These are phyloP conservation scores for Piromyces finnis DNA, from an alignment of 192 early-diverging fungal genomes.

Conservation along the genomic window DNA sequence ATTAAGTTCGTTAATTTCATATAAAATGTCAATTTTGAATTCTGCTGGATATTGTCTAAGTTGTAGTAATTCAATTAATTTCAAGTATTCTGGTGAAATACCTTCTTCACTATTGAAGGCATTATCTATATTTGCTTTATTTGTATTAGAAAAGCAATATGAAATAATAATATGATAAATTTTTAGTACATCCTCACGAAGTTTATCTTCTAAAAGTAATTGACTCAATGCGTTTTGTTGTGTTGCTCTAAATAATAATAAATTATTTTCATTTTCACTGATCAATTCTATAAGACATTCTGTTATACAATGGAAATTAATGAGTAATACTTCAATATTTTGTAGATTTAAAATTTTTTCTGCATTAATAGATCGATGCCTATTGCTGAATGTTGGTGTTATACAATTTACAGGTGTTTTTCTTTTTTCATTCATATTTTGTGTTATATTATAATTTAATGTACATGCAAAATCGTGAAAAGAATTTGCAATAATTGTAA, in stretches of 20 bases:
- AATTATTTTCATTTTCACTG: background rate
- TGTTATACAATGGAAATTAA: background rate
- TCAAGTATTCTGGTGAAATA: background rate
- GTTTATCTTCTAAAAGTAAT: background rate
- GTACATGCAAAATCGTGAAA: background rate
- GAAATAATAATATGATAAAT: background rate
- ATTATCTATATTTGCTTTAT: background rate
- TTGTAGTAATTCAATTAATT: background rate
- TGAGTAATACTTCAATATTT: background rate
- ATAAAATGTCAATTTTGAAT: background rate
- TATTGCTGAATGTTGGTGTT: background rate
- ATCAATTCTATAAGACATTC: background rate
- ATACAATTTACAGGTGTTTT: background rate
- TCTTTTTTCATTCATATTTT: background rate
- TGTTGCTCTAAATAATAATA: background rate
- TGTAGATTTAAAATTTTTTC: background rate
- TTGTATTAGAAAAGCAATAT: background rate
- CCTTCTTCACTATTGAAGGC: background rate
- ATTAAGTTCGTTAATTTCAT: background rate
- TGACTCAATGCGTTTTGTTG: background rate
- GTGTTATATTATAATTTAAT: background rate
- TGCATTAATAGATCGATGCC: background rate
- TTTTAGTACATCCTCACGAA: background rate
- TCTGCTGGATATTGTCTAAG: background rate
- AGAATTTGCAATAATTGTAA: background rate